Evolutionary conservation across 2,329 filamentous ascomycete genomes (phyloP).

Genomic region (Aurifilum marmelostoma): DNA sequence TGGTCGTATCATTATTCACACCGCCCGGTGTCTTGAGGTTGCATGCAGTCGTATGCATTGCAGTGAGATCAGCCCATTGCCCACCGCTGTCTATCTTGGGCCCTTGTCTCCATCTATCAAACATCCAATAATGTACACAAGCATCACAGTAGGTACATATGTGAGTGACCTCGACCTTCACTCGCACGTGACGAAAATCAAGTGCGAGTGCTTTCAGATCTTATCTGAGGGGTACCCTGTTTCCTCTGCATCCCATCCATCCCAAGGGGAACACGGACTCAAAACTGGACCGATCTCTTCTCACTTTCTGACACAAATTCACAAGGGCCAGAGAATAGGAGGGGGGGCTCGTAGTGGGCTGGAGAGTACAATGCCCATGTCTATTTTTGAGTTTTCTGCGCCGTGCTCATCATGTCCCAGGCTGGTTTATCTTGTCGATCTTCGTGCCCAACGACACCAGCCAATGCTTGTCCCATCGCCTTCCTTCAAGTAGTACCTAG

Average conservation of each 20-base stretch:
- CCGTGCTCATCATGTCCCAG: constrained; percentile 3
- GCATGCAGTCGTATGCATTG: background rate
- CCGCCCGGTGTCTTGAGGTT: background rate
- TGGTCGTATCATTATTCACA: background rate
- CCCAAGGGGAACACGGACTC: background rate
- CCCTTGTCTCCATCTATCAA: background rate
- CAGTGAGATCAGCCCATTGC: background rate
- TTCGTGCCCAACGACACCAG: constrained; percentile 25
- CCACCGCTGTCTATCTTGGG: background rate
- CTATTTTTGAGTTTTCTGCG: constrained; percentile 12
- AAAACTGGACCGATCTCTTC: background rate
- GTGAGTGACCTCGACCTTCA: background rate
- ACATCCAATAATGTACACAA: too few relatives aligned
- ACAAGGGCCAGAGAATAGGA: background rate
- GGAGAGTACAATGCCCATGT: background rate
- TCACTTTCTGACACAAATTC: too few relatives aligned
- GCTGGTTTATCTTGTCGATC: constrained; percentile 20
- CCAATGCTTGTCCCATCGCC: background rate
- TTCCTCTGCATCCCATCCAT: background rate
- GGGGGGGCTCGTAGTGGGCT: background rate
- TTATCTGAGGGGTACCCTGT: constrained; percentile 5
- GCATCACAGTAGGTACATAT: background rate
- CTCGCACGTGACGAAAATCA: background rate
- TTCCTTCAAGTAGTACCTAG: background rate
- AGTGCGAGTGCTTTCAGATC: constrained; percentile 4